Percentiles rank a stretch among this genome's conserved stretches.
Conservation (phyloP, 345 rosid species). For the Pugionium cornutum region DNA sequence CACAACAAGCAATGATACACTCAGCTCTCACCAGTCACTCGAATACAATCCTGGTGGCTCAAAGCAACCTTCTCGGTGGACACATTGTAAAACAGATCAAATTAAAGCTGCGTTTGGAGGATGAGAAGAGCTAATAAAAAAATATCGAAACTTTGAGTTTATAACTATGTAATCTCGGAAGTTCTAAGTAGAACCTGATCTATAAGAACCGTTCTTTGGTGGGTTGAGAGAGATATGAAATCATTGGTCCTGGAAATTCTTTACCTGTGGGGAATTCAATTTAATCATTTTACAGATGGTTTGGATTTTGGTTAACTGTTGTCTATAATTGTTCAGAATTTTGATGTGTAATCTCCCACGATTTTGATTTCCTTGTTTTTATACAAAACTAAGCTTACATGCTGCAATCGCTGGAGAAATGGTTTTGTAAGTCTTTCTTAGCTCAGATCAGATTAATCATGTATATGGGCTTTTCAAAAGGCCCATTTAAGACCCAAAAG, state of each 20-base stretch:
- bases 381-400: conserved; percentile 12
- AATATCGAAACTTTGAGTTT: conserved; percentile 4
- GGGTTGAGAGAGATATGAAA: conserved; percentile 22
- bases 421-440: too few species aligned
- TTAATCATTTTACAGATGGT: conserved; percentile 23
- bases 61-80: conserved; percentile 9
- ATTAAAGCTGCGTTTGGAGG: conserved; percentile 8
- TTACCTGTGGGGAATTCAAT: neutral
- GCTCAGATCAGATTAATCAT: too few species aligned
- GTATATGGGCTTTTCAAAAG: too few species aligned
- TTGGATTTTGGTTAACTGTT: conserved; percentile 9
- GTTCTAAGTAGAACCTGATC: conserved; percentile 3
- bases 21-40: conserved; percentile 3
- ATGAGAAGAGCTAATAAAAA: conserved; percentile 3
- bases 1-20: conserved; percentile 57
- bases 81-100: neutral
- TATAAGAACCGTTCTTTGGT: neutral
- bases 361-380: conserved; percentile 19
- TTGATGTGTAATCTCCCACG: neutral
- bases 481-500: too few species aligned
- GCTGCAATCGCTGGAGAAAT: too few species aligned
- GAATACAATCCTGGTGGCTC: conserved; percentile 11
- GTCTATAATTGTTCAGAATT: too few species aligned
- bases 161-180: conserved; percentile 1
- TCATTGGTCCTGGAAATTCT: conserved; percentile 17